A percentile compares a stretch with the other conserved stretches of the same genome.
phyloP scores from a whole-genome alignment of 345 rosid genomes.

The Eucalyptus sp. region DNA sequence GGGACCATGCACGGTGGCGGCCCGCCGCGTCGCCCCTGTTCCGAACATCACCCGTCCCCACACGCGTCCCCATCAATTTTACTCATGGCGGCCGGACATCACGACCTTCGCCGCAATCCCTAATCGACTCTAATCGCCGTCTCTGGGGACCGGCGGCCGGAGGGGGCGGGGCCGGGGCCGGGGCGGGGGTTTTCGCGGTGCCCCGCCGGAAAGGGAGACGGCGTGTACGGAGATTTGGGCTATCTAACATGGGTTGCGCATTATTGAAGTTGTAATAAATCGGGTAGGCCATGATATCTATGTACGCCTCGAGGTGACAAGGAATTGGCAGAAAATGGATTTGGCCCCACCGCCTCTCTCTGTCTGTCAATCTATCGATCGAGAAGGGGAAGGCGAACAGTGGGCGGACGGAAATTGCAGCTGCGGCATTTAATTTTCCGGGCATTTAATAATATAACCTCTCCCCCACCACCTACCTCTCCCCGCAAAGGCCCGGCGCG shows the following conservation, averaged over 20 bases:
- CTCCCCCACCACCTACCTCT: not conserved
- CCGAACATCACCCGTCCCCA: not conserved
- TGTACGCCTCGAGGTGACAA: not conserved
- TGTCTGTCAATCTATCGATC: not conserved
- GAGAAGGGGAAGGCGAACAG: not conserved
- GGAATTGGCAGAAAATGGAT: not conserved
- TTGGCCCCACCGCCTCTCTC: not conserved
- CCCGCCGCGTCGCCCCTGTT: not conserved
- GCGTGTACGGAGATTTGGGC: not conserved
- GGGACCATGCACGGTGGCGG: not conserved
- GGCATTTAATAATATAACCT: not conserved
- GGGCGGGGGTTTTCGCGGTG: not conserved
- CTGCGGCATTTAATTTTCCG: not conserved
- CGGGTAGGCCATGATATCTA: not conserved
- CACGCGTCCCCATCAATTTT: not conserved
- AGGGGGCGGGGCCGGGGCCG: not conserved
- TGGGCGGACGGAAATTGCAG: not conserved
- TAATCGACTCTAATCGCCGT: accelerated
- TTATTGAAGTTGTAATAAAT: not conserved
- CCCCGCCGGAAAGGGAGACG: not conserved
- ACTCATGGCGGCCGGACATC: not conserved
- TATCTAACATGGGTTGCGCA: not conserved
- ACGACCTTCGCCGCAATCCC: not conserved
- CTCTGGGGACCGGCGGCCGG: not conserved
- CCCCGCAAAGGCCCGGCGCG: not conserved